phyloP scores from a whole-genome alignment of 208 protist genomes.

The Trypanosoma avium region DNA sequence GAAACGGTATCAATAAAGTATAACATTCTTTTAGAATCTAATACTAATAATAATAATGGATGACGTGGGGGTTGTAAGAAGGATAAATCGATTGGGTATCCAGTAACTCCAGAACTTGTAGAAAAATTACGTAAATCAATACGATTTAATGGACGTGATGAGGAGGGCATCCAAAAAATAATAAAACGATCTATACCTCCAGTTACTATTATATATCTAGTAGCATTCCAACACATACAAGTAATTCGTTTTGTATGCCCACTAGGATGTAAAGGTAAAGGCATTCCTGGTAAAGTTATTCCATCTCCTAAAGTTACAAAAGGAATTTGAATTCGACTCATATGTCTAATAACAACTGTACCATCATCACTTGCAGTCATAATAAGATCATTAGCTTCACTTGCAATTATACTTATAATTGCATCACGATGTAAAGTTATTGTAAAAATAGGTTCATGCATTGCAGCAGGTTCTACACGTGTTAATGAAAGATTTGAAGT shows the following conservation, averaged over 20 bases:
- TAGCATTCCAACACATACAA: slow-evolving; percentile 54
- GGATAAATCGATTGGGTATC: slow-evolving; percentile 74
- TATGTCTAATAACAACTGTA: slow-evolving; percentile 57
- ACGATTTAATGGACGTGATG: slow-evolving; percentile 42
- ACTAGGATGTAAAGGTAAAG: background rate
- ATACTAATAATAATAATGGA: slow-evolving; percentile 56
- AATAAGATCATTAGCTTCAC: slow-evolving; percentile 49
- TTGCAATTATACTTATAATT: slow-evolving; percentile 57
- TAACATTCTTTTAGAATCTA: slow-evolving; percentile 71
- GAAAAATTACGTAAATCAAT: slow-evolving; percentile 59
- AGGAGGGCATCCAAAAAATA: slow-evolving; percentile 64
- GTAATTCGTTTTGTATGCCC: slow-evolving; percentile 72
- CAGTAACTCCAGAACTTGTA: slow-evolving; percentile 35
- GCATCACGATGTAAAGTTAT: slow-evolving; percentile 41
- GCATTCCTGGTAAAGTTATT: background rate
- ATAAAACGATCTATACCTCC: slow-evolving; percentile 74
- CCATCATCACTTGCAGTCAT: slow-evolving; percentile 75
- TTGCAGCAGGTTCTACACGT: slow-evolving; percentile 57
- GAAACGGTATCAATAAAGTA: slow-evolving; percentile 69
- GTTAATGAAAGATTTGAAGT: slow-evolving; percentile 46
- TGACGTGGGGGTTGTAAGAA: slow-evolving; percentile 47
- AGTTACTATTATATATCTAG: slow-evolving; percentile 56
- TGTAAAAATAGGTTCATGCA: slow-evolving; percentile 48
- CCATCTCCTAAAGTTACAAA: slow-evolving; percentile 54
- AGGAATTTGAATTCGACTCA: slow-evolving; percentile 58